These are phyloP conservation scores for Vaccinium vitisidaea DNA, from an alignment of 148 eudicot genomes.

Conservation along the genomic window DNA sequence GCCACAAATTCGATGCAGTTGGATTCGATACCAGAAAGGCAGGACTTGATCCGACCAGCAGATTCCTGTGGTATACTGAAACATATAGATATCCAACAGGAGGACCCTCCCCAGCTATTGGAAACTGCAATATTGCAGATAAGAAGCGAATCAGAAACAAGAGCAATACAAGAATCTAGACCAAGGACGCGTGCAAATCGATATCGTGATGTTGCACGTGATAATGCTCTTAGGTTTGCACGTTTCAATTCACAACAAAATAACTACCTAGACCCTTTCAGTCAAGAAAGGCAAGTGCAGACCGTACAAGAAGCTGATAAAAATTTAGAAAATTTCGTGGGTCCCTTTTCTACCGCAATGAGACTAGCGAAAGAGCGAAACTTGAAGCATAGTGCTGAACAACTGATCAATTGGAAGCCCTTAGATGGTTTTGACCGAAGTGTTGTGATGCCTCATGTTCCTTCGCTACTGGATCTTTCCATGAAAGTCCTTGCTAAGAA, in stretches of 20 bases:
- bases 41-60: background rate
- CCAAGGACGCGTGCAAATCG: background rate
- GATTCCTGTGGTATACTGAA: background rate
- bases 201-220: background rate
- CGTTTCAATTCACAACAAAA: background rate
- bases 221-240: slow-evolving; percentile 19
- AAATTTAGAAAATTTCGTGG: slow-evolving; percentile 7
- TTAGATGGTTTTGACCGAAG: background rate
- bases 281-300: background rate
- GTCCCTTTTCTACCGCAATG: slow-evolving; percentile 23
- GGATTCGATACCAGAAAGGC: background rate
- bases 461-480: slow-evolving; percentile 33
- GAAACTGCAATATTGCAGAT: background rate
- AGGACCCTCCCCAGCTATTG: background rate
- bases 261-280: slow-evolving; percentile 8
- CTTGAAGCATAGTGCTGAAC: background rate
- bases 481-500: slow-evolving; percentile 30
- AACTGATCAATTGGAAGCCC: slow-evolving; percentile 30
- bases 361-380: slow-evolving; percentile 18
- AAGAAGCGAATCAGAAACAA: background rate
- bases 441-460: slow-evolving; percentile 8
- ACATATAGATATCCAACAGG: background rate
- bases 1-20: background rate
- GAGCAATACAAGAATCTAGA: background rate
- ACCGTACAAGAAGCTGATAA: background rate